Conservation (phyloP, 305 asterid species). For the Stenogyne calaminthoides region DNA sequence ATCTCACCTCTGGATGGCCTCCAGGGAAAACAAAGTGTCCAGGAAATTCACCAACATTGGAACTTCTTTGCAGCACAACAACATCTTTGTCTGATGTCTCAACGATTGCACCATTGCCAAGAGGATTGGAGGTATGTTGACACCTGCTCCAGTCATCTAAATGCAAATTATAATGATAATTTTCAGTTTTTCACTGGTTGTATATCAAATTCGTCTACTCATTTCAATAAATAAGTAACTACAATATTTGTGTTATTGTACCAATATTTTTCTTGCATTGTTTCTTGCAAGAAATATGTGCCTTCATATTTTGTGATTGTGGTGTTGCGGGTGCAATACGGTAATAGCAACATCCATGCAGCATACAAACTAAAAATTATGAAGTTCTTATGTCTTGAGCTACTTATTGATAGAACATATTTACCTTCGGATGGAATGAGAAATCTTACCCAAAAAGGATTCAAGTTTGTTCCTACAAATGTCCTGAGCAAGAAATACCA, state of each 20-base stretch:
- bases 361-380: background rate
- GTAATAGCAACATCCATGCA: background rate
- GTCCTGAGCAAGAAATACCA: constrained; percentile 59
- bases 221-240: constrained; percentile 25
- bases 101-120: constrained; percentile 90
- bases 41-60: constrained; percentile 92
- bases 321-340: background rate
- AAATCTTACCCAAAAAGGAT: constrained; percentile 83
- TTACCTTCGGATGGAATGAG: constrained; percentile 78
- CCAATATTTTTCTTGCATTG: background rate
- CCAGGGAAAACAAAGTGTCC: constrained; percentile 93
- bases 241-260: background rate
- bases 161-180: constrained; percentile 23
- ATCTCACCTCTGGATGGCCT: constrained; percentile 99
- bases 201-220: background rate
- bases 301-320: background rate
- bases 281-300: background rate
- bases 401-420: constrained; percentile 13
- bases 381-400: background rate
- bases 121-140: constrained; percentile 90
- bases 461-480: constrained; percentile 89
- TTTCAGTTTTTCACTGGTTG: background rate
- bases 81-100: constrained; percentile 67
- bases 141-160: constrained; percentile 71
- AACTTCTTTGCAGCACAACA: constrained; percentile 87